A percentile compares a stretch with the other conserved stretches of the same genome.
phyloP scores from a whole-genome alignment of 805 yeast genomes.

The Ogataea nonfermentans region DNA sequence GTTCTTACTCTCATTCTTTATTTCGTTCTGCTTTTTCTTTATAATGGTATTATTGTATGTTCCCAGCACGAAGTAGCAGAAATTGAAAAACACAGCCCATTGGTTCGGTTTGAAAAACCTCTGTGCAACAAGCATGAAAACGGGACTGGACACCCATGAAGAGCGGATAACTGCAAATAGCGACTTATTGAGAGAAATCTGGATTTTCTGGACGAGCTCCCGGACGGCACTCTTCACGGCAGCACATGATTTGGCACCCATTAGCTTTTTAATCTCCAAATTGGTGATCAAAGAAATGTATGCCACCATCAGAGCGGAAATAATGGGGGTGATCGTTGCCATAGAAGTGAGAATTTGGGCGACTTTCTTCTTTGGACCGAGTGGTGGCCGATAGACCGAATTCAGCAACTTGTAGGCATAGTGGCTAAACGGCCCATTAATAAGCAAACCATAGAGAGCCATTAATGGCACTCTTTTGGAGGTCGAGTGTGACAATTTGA shows the following conservation, averaged over 20 bases:
- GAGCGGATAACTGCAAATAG: constrained; percentile 47
- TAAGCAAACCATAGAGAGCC: constrained; percentile 52
- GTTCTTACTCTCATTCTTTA: constrained; percentile 3
- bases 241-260: constrained; percentile 8
- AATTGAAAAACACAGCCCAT: constrained; percentile 64
- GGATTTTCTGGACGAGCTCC: constrained; percentile 20
- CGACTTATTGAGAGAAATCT: constrained; percentile 39
- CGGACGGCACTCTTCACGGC: constrained; percentile 18
- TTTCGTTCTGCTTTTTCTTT: constrained; percentile 32
- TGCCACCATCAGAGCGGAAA: constrained; percentile 46
- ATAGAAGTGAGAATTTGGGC: constrained; percentile 52
- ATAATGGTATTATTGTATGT: constrained; percentile 59
- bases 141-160: constrained; percentile 53
- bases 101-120: constrained; percentile 52
- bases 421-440: constrained; percentile 61
- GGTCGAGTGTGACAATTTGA: constrained; percentile 39
- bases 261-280: constrained; percentile 9
- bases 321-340: constrained; percentile 53
- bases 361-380: constrained; percentile 39
- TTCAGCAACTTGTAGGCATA: constrained; percentile 48
- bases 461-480: constrained; percentile 49
- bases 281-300: constrained; percentile 53
- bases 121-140: constrained; percentile 55
- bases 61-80: constrained; percentile 58
- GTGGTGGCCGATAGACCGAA: constrained; percentile 42